phyloP scores from a whole-genome alignment of 352 stramenopile species.

The Globisporangium viniferum region DNA sequence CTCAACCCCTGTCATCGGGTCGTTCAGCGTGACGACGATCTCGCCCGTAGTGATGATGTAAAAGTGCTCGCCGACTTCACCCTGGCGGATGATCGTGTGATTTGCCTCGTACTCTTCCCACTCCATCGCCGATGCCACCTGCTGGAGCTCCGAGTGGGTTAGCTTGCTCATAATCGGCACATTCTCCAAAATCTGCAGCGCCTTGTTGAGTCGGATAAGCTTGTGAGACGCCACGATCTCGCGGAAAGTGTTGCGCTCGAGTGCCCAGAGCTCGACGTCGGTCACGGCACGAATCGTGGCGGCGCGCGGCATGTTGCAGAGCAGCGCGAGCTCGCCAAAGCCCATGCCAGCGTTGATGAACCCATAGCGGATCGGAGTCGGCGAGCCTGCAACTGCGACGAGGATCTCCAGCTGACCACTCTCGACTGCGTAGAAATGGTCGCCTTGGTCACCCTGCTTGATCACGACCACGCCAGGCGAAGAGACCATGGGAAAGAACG shows the following conservation, averaged over 20 bases:
- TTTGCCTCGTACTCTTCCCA: conserved; percentile 71
- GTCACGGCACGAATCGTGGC: conserved; percentile 86
- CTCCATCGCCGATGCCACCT: conserved; percentile 73
- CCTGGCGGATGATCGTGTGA: conserved; percentile 61
- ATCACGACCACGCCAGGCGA: conserved; percentile 49
- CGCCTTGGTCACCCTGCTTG: conserved; percentile 63
- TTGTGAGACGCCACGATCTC: conserved; percentile 78
- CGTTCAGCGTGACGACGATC: conserved; percentile 62
- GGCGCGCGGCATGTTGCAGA: conserved; percentile 96
- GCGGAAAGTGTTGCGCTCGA: conserved; percentile 71
- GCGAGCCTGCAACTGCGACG: conserved; percentile 45
- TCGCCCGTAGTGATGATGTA: conserved; percentile 79
- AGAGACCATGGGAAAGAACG: conserved; percentile 62
- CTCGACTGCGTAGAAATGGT: conserved; percentile 77
- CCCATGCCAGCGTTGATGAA: conserved; percentile 57
- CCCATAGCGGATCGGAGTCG: conserved; percentile 65
- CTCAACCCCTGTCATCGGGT: conserved; percentile 22
- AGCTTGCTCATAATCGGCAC: conserved; percentile 70
- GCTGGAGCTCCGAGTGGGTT: conserved; percentile 59
- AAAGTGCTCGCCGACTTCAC: conserved; percentile 74
- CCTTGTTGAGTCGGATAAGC: conserved; percentile 53
- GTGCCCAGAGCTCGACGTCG: conserved; percentile 60
- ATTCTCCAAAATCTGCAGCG: conserved; percentile 49
- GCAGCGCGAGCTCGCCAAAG: conserved; percentile 96
- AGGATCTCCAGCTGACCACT: conserved; percentile 68